Base-by-base conservation (phyloP, 1,284 basidiomycete genomes). In the Rhodofomes roseus region DNA sequence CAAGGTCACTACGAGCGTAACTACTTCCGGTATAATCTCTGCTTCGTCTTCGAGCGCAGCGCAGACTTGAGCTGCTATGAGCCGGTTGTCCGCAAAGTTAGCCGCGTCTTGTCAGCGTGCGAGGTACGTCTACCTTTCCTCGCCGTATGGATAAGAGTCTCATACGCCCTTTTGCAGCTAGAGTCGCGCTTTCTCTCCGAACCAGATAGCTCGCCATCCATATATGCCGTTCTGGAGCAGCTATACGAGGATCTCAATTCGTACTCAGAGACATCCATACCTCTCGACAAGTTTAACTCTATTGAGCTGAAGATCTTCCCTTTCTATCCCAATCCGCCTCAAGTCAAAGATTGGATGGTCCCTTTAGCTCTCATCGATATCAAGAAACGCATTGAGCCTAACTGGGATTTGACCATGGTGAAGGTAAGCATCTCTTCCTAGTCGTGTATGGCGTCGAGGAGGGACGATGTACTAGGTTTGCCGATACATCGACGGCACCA, bases 211-310 rank as follows among this genome's bases (percentile, higher is more conserved):
- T 84, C 88, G 1, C 81, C 83, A 48, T 83, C 88, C 0, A 85
- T 99, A 55, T 86, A 92, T 65, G 86, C 89, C 6, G 91, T 99
- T 58, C 85, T 99, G 34, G 96, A 99, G 74, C 96, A 98, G 72
- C 81, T 99, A 0, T 98, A 95, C 66, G 96, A 98, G 70, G 97
- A 99, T 68, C 77, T 99, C 63, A 98, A 98, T 75, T 95, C 93
- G 4, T 99, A 97, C 76, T 94, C 93, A 0, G 95, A 97, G 74
- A 95, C 95, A 1, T 93, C 92, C 1, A 96, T 98, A 57, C 81
- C 84, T 1, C 87, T 98, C 60, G 93, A 96, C 72, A 81, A 84
- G 56, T 95, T 93, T 79, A 96, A 95, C 71, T 93, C 92, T 4
- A 90, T 97, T 60, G 95, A 97, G 70, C 75, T 99, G 66, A 97